These are phyloP conservation scores for Beta lomatogona DNA, from an alignment of 179 eudicot species.

Conservation along the genomic window DNA sequence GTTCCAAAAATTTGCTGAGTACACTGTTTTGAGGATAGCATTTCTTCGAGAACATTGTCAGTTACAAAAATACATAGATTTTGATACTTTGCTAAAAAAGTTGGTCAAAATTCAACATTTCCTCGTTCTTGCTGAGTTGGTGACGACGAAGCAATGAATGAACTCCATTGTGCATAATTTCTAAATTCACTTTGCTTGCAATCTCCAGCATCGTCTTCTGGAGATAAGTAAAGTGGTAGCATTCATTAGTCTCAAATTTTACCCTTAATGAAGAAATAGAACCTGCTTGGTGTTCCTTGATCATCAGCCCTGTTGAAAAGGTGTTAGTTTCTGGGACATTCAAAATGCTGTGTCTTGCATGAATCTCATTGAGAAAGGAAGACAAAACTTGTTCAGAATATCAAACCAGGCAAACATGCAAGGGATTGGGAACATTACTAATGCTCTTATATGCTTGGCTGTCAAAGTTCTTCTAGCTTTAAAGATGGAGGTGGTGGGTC, in stretches of 20 bases:
- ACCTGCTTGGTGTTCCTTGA: not conserved
- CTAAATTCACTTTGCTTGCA: not conserved
- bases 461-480: not conserved
- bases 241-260: not conserved
- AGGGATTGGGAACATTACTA: not conserved
- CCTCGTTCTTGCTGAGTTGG: not conserved
- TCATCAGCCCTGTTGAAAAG: not conserved
- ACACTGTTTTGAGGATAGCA: not conserved
- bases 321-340: not conserved
- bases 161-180: not conserved
- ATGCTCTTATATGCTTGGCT: conserved; percentile 9
- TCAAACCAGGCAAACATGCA: not conserved
- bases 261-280: not conserved
- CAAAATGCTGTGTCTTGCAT: not conserved
- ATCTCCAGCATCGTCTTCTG: not conserved
- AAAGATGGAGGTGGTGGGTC: not conserved
- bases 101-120: not conserved
- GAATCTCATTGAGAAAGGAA: not conserved
- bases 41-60: not conserved
- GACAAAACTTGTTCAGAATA: not conserved
- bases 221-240: not conserved
- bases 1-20: not conserved
- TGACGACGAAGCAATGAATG: not conserved
- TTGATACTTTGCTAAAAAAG: too few relatives aligned
- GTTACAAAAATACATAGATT: too few relatives aligned